These are phyloP conservation scores for Zychaea mexicana DNA, from an alignment of 371 early-diverging fungal genomes.

Conservation along the genomic window DNA sequence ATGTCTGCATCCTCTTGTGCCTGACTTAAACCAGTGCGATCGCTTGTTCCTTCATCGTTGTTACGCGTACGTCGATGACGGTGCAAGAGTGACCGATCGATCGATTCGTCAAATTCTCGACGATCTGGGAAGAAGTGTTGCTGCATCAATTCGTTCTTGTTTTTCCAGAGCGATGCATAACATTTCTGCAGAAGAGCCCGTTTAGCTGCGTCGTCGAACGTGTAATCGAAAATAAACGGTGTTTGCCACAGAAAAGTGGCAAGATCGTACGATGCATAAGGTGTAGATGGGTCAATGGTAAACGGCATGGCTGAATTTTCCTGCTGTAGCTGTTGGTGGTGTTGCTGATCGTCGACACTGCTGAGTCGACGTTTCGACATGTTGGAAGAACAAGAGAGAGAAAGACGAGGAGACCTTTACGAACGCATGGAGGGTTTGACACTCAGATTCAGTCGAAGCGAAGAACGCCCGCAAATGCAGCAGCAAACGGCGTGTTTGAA, in stretches of 20 bases:
- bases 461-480: too few relatives aligned
- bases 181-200: conserved; percentile 50
- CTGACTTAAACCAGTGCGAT: background rate
- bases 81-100: conserved; percentile 24
- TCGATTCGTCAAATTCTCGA: conserved; percentile 40
- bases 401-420: background rate
- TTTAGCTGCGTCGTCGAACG: conserved; percentile 48
- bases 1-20: background rate
- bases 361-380: conserved; percentile 7
- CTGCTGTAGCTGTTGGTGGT: background rate
- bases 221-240: conserved; percentile 47
- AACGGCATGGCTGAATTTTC: background rate
- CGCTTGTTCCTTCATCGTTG: background rate
- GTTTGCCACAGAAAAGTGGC: conserved; percentile 45
- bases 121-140: conserved; percentile 50
- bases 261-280: conserved; percentile 17
- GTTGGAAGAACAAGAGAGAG: background rate
- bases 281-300: background rate
- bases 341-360: conserved; percentile 5
- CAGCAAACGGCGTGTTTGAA: too few relatives aligned
- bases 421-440: background rate
- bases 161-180: conserved; percentile 55
- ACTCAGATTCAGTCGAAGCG: background rate
- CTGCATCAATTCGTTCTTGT: conserved; percentile 43
- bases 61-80: conserved; percentile 8